These are phyloP conservation scores for Suillus alpinus DNA, from an alignment of 768 basidiomycete genomes.

Conservation along the genomic window DNA sequence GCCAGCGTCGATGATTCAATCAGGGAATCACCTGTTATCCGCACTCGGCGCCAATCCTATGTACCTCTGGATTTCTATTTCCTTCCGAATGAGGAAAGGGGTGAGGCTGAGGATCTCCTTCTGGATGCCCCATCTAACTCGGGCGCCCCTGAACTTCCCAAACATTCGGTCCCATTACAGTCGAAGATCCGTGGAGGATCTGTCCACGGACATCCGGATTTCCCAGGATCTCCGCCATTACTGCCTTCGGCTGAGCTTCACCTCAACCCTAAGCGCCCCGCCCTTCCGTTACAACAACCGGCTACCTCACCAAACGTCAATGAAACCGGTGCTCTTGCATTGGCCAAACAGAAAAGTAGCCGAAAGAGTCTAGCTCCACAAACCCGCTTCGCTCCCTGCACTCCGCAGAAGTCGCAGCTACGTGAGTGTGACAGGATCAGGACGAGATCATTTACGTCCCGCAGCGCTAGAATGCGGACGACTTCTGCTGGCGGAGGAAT, in stretches of 20 bases:
- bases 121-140: conserved; percentile 3
- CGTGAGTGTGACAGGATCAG: conserved; percentile 22
- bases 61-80: conserved; percentile 8
- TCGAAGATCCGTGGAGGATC: conserved; percentile 4
- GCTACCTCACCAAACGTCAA: background rate
- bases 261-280: background rate
- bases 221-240: conserved; percentile 21
- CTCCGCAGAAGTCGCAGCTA: conserved; percentile 17
- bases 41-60: conserved; percentile 11
- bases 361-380: conserved; percentile 15
- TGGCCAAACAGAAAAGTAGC: conserved; percentile 1
- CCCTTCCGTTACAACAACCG: background rate
- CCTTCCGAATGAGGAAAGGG: conserved; percentile 9
- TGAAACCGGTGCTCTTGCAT: background rate
- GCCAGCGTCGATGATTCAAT: conserved; percentile 6
- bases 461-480: conserved; percentile 29
- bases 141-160: conserved; percentile 6
- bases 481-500: conserved; percentile 32
- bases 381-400: conserved; percentile 14
- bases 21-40: conserved; percentile 28
- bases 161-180: conserved; percentile 2
- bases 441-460: conserved; percentile 20
- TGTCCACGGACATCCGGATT: conserved; percentile 25
- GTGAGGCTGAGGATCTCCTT: conserved; percentile 11
- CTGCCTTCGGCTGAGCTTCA: conserved; percentile 4